phyloP scores from a whole-genome alignment of 2,329 filamentous ascomycete species.

The Daldinia eschscholtzii region DNA sequence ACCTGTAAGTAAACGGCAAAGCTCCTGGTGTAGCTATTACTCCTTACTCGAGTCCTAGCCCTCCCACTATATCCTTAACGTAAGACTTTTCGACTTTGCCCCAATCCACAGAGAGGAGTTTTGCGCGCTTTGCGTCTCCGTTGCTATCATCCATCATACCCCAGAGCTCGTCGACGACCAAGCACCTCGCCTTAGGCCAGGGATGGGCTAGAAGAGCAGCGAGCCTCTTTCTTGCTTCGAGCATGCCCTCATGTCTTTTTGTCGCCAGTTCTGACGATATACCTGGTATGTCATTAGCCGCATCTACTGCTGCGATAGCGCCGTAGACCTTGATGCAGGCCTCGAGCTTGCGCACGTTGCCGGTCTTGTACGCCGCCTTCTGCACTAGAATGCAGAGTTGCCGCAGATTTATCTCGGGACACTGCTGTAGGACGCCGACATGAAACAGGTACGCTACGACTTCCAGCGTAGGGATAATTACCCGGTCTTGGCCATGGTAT shows the following conservation, averaged over 20 bases:
- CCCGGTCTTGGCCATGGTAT: slow-evolving; percentile 73
- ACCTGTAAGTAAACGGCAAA: neutral
- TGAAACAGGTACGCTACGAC: slow-evolving; percentile 83
- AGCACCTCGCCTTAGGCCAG: slow-evolving; percentile 78
- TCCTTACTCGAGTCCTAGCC: slow-evolving; percentile 57
- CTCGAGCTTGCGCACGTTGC: slow-evolving; percentile 84
- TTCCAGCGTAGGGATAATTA: slow-evolving; percentile 81
- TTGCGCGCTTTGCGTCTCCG: slow-evolving; percentile 46
- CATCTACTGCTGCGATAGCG: slow-evolving; percentile 64
- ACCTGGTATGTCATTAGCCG: slow-evolving; percentile 6
- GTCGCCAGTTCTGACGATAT: slow-evolving; percentile 38
- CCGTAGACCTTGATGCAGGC: slow-evolving; percentile 85
- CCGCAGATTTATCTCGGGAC: slow-evolving; percentile 59
- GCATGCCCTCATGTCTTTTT: slow-evolving; percentile 60
- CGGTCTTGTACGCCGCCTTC: slow-evolving; percentile 84
- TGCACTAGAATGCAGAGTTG: slow-evolving; percentile 78
- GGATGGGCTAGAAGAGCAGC: slow-evolving; percentile 81
- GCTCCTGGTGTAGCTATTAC: neutral
- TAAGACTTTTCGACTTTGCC: slow-evolving; percentile 63
- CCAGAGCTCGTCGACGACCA: slow-evolving; percentile 73
- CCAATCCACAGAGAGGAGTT: slow-evolving; percentile 69
- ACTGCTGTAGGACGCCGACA: slow-evolving; percentile 62
- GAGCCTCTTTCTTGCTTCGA: slow-evolving; percentile 74
- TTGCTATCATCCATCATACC: slow-evolving; percentile 53
- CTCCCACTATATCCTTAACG: slow-evolving; percentile 59